Base-by-base conservation (phyloP, 768 basidiomycete genomes). In the Termitomyces sp. region DNA sequence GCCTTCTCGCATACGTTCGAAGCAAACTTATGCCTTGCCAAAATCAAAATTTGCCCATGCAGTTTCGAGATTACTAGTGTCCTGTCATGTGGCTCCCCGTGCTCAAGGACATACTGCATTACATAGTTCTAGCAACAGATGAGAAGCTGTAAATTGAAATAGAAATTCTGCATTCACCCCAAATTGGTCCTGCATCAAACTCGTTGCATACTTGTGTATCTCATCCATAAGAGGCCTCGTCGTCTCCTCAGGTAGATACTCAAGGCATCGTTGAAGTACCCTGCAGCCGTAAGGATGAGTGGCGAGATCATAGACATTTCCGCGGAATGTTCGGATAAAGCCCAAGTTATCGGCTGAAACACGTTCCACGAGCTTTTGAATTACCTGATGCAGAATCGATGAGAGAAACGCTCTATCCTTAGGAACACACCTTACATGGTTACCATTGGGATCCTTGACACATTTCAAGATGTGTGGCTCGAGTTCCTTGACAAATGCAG, bases 1-100 rank as follows among this genome's bases (percentile, higher is more conserved):
- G 92, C 93, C 71, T 93, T 94, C 73, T 96, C 95, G 69, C 89
- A 90, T 20, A 98, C 96, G 66, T 99, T 98, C 5, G 94, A 97
- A 5, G 93, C 94, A 66, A 92, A 96, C 68, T 96, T 96, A 69
- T 93, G 92, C 53, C 86, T 82, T 1, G 92, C 82, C 80, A 95
- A 84, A 59, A 78, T 76, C 43, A 94, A 69, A 69, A 98, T 80
- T 65, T 91, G 87, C 3, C 92, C 92, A 9, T 79, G 82, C 51
- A 98, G 78, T 62, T 84, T 83, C 14, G 75, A 71, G 55, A 94
- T 77, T 37, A 97, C 81, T 55, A 79, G 72, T 3, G 77, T 74
- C 52, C 82, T 82, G 67, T 98, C 95, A 13, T 84, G 78, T 0
- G 78, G 76, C 56, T 78, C 77, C 5, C 94, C 94, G 63, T 88